Evolutionary conservation across 345 rosid species (phyloP), one percentile per base, ranked within the genome.

Genomic region (Citrus cavaleriei): DNA sequence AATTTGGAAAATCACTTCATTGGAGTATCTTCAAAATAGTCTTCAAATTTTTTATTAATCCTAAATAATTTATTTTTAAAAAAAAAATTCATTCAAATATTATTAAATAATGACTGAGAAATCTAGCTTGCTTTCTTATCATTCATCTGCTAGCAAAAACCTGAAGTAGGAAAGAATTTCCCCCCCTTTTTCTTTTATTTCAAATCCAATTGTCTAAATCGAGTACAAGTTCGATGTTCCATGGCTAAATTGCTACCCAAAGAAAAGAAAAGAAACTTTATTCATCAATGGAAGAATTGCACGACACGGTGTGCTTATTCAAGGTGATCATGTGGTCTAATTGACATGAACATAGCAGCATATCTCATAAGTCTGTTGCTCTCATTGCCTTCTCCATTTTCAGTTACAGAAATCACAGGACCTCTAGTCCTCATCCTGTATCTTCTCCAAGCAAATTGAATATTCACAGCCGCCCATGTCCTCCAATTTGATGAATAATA

Each of bases 401-500:
- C 88, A 24, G 78, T 78, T 40, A 64, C 88, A 78, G 88, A 87
- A 79, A 77, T 83, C 88, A 85, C 68, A 0, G 87, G 89, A 72
- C 89, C 89, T 70, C 86, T 74, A 4, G 86, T 83, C 89, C 94
- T 90, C 83, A 70, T 85, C 89, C 85, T 87, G 84, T 90, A 83
- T 16, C 90, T 84, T 1, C 88, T 84, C 99, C 99, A 95, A 18
- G 93, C 90, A 73, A 92, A 78, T 57, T 95, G 99, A 25, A 93
- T 83, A 42, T 86, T 93, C 69, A 95, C 98, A 0, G 98, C 98
- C 0, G 98, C 99, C 98, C 99, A 95, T 7, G 93, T 90, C 68
- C 97, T 78, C 97, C 99, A 95, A 76, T 91, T 93, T 19, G 98
- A 95, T 7, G 99, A 95, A 75, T 92, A 93, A 80, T 89, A 92